phyloP scores from a whole-genome alignment of 768 basidiomycete genomes.

The Lactarius tabidus region DNA sequence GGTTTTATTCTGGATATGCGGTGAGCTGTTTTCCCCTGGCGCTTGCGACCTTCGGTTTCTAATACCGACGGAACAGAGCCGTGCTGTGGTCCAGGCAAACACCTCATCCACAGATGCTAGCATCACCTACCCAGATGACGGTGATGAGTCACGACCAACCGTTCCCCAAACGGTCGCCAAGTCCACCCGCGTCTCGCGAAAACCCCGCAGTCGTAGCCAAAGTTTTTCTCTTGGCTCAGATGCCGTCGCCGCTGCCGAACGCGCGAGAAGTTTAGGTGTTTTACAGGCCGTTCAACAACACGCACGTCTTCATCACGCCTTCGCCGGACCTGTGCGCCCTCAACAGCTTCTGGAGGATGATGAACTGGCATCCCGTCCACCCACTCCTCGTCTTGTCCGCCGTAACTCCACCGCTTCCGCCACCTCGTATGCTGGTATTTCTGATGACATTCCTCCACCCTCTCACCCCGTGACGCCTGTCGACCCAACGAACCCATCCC shows the following conservation, averaged over 20 bases:
- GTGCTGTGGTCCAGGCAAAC: conserved; percentile 71
- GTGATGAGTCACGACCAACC: conserved; percentile 43
- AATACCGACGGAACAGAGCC: conserved; percentile 52
- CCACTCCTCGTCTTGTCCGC: conserved; percentile 36
- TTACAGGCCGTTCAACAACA: conserved; percentile 62
- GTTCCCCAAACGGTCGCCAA: conserved; percentile 27
- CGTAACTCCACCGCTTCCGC: conserved; percentile 41
- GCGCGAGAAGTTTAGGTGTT: conserved; percentile 47
- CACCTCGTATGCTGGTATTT: conserved; percentile 25
- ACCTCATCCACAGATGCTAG: conserved; percentile 51
- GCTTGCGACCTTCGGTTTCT: neutral
- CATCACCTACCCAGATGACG: conserved; percentile 50
- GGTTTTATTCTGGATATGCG: conserved; percentile 64
- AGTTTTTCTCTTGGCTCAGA: conserved; percentile 51
- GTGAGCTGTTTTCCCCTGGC: conserved; percentile 39
- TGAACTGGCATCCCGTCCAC: conserved; percentile 23
- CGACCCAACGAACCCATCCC: conserved; percentile 28
- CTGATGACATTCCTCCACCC: conserved; percentile 21
- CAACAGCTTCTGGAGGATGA: conserved; percentile 19
- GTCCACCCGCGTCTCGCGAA: conserved; percentile 30
- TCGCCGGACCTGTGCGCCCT: conserved; percentile 32
- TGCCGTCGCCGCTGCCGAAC: conserved; percentile 38
- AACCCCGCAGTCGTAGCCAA: conserved; percentile 50
- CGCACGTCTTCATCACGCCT: conserved; percentile 56
- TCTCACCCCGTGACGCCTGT: conserved; percentile 10